Conservation (phyloP, 2,329 filamentous ascomycete genomes). For the Gaeumannomyces tritici region DNA sequence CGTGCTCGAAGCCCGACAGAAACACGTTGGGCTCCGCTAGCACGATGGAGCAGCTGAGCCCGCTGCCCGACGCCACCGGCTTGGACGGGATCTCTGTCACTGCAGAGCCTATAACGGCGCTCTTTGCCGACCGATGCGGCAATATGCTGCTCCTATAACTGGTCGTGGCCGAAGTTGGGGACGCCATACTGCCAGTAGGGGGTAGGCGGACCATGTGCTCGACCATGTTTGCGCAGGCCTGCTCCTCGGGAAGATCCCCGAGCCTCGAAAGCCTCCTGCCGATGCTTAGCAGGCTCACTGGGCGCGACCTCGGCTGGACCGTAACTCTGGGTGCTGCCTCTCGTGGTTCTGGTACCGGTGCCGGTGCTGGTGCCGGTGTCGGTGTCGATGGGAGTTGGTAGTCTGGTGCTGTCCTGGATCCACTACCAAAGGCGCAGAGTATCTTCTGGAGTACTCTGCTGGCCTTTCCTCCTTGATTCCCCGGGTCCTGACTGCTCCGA, state of each 20-base stretch:
- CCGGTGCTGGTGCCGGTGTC: neutral
- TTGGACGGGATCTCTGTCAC: constrained; percentile 50
- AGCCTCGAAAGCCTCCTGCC: constrained; percentile 15
- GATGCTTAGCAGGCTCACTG: constrained; percentile 12
- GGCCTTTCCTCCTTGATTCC: constrained; percentile 9
- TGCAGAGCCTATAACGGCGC: constrained; percentile 32
- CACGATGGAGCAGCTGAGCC: constrained; percentile 62
- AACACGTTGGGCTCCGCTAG: constrained; percentile 76
- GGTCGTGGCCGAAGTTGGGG: constrained; percentile 10
- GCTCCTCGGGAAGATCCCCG: constrained; percentile 8
- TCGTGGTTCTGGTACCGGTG: neutral
- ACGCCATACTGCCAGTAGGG: constrained; percentile 15
- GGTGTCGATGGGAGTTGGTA: neutral
- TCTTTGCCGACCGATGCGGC: constrained; percentile 41
- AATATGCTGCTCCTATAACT: constrained; percentile 37
- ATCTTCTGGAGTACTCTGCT: constrained; percentile 17
- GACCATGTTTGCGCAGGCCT: constrained; percentile 15
- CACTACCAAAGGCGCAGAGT: constrained; percentile 15
- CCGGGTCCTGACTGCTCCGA: neutral
- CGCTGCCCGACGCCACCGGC: constrained; percentile 70
- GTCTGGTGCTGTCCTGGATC: neutral
- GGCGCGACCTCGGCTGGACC: constrained; percentile 7
- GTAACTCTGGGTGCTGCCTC: neutral
- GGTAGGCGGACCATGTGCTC: constrained; percentile 16
- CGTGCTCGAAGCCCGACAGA: constrained; percentile 68